Evolutionary conservation across 768 basidiomycete genomes (phyloP), one percentile per base, ranked within the genome.

Genomic region (Asterophora parasitica): DNA sequence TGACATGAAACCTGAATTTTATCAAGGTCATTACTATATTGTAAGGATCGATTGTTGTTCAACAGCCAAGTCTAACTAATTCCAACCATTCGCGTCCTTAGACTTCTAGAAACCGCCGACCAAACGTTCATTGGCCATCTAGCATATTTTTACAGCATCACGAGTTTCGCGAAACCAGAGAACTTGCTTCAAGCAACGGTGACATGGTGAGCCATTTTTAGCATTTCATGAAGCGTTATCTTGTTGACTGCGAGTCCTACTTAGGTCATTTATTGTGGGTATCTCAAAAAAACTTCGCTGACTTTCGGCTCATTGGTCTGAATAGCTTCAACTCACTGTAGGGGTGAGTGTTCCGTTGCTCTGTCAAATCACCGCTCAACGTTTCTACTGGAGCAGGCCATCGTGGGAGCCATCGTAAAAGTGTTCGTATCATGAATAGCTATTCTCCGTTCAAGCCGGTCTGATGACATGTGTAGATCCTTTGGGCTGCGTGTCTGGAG

Each of bases 401-500:
- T 81, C n/a, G 75, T 76, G 10, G 82, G 81, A 9, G 60, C 66
- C 4, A 70, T 83, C 34, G 83, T 85, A 32, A 84, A 83, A 59
- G 51, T 52, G 71, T 72, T 45, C 28, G 69, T 60, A 11, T 3
- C 10, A 23, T 34, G 8, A 20, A 16, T 26, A 43, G 23, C 13
- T 28, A 19, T 20, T 27, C 5, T 34, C 34, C 16, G 38, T 28
- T 13, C 38, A 49, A 32, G 37, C 42, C 37, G 36, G 12, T 32
- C 46, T 51, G 17, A 52, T 15, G 6, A 10, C 17, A 23, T 27
- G 15, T 49, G n/a, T 44, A 83, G 81, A 27, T 72, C 73, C 42
- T 84, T 83, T 48, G 75, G 71, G 0, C 59, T 82, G 43, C 74
- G 82, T 20, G 83, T 85, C 16, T 85, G 80, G 77, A 63, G 82